A percentile compares a stretch with the other conserved stretches of the same genome.
Evolutionary conservation across 768 basidiomycete genomes (phyloP).

Genomic region (Mrakia gelida): DNA sequence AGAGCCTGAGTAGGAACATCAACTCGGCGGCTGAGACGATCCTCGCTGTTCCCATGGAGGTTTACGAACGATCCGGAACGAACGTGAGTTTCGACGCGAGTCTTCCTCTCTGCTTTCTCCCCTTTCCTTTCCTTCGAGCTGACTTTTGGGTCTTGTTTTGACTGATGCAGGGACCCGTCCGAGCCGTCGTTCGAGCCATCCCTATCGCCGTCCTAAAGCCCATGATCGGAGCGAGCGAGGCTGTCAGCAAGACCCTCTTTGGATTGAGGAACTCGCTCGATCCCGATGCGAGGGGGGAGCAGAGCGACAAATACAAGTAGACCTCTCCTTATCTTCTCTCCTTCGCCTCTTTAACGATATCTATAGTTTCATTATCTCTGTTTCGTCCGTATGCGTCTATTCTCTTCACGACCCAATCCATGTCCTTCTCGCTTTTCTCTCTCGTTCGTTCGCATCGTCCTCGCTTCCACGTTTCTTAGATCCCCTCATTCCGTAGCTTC

Average conservation of each 20-base stretch:
- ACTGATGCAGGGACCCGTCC: conserved; percentile 69
- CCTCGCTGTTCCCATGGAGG: conserved; percentile 97
- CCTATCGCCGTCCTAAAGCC: conserved; percentile 96
- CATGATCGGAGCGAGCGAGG: conserved; percentile 97
- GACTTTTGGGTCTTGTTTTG: not conserved
- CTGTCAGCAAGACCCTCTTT: conserved; percentile 88
- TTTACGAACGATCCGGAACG: conserved; percentile 87
- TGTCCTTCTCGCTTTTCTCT: not conserved
- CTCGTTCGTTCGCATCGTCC: not conserved
- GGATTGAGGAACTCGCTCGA: conserved; percentile 91
- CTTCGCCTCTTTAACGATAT: not conserved
- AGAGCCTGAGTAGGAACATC: conserved; percentile 76
- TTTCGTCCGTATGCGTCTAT: not conserved
- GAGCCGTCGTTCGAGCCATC: conserved; percentile 91
- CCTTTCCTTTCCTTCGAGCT: not conserved
- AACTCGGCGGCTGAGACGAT: conserved; percentile 96
- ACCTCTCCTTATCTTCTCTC: not conserved
- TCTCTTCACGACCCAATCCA: not conserved
- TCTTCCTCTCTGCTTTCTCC: conserved; percentile 23
- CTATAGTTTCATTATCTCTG: not conserved
- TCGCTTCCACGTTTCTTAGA: not conserved
- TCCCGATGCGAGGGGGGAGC: conserved; percentile 72
- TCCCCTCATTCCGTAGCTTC: not conserved
- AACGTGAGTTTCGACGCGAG: conserved; percentile 56
- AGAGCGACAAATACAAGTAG: conserved; percentile 85